Conservation (phyloP, 805 yeast species). For the Lipomyces lipofer region DNA sequence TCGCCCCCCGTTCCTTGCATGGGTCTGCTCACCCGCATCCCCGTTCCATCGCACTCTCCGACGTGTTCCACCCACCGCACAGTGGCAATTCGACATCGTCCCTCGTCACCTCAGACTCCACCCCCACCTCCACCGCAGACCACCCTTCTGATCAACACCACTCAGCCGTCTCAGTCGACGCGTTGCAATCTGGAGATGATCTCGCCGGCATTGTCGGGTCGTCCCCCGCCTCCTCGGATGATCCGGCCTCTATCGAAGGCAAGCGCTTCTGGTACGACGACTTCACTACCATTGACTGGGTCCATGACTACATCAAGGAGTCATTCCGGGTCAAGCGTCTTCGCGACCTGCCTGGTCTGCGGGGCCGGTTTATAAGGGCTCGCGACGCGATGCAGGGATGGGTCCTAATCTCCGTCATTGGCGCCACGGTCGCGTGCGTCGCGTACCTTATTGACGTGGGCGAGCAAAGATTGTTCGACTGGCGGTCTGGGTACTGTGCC, state of each 20-base stretch:
- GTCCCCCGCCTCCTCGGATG: not conserved
- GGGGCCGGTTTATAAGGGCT: conserved; percentile 38
- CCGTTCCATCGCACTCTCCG: conserved; percentile 1
- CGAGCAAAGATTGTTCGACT: conserved; percentile 51
- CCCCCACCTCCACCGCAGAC: not conserved
- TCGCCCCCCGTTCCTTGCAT: conserved; percentile 20
- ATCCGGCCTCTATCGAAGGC: not conserved
- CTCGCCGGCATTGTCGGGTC: not conserved
- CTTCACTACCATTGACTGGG: conserved; percentile 64
- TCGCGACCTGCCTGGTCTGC: conserved; percentile 40
- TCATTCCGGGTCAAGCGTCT: conserved; percentile 46
- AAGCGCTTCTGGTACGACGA: conserved; percentile 48
- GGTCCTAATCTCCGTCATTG: conserved; percentile 51
- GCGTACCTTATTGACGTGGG: conserved; percentile 52
- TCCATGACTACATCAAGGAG: conserved; percentile 49
- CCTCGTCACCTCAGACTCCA: too few species aligned
- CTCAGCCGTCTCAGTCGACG: not conserved
- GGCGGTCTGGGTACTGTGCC: conserved; percentile 54
- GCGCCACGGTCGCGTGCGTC: conserved; percentile 49
- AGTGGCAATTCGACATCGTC: too few species aligned
- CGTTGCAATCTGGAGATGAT: not conserved
- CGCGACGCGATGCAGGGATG: conserved; percentile 50
- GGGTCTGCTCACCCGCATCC: not conserved
- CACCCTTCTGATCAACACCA: not conserved
- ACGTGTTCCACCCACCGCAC: not conserved